Evolutionary conservation across 2,329 filamentous ascomycete species (phyloP).

Genomic region (Penicillium sp.): DNA sequence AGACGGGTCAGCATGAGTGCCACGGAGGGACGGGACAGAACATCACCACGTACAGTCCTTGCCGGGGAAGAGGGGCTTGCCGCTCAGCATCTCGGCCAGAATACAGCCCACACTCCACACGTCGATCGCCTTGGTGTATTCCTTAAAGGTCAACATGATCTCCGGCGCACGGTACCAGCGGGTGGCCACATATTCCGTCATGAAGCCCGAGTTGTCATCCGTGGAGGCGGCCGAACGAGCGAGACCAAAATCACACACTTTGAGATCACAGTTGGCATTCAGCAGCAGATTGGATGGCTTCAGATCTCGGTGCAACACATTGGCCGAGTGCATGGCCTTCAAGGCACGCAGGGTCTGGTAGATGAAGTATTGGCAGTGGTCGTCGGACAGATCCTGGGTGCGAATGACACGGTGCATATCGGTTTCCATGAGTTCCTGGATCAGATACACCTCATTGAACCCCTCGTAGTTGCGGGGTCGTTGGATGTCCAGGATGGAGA

Average conservation of each 20-base stretch:
- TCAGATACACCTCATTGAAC: slow-evolving; percentile 97
- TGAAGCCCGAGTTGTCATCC: slow-evolving; percentile 99
- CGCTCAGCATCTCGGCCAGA: slow-evolving; percentile 95
- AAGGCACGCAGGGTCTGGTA: slow-evolving; percentile 96
- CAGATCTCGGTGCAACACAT: slow-evolving; percentile 92
- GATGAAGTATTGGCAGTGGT: slow-evolving; percentile 99
- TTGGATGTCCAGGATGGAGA: slow-evolving; percentile 98
- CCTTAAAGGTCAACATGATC: slow-evolving; percentile 99
- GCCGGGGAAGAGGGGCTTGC: slow-evolving; percentile 94
- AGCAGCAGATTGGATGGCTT: slow-evolving; percentile 96
- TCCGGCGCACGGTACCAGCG: slow-evolving; percentile 98
- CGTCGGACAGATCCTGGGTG: slow-evolving; percentile 95
- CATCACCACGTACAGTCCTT: slow-evolving; percentile 77
- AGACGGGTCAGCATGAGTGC: background rate
- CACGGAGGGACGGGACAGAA: slow-evolving; percentile 1
- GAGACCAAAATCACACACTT: slow-evolving; percentile 97
- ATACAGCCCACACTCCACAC: slow-evolving; percentile 99
- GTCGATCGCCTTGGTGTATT: slow-evolving; percentile 99
- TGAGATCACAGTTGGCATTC: slow-evolving; percentile 97
- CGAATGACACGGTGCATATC: slow-evolving; percentile 99
- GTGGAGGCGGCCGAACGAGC: slow-evolving; percentile 93
- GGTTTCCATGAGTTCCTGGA: slow-evolving; percentile 99
- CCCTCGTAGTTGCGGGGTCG: slow-evolving; percentile 93
- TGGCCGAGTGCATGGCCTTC: slow-evolving; percentile 99
- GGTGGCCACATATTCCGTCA: slow-evolving; percentile 99